phyloP scores from a whole-genome alignment of 2,329 filamentous ascomycete species.

The Leptographium flavum region DNA sequence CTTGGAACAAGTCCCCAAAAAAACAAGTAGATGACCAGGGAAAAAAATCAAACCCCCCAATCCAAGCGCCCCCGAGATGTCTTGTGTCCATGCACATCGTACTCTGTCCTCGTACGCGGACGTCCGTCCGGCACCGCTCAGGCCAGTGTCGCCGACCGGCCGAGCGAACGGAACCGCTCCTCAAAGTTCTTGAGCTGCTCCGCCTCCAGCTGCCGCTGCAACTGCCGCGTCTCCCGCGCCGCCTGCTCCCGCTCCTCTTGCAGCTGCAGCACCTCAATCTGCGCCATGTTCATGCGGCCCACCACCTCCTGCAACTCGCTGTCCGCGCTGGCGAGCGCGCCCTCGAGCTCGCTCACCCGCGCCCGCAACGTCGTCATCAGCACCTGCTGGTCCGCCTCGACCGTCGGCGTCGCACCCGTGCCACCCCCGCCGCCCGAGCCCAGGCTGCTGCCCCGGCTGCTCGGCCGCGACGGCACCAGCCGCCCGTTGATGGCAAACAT shows the following conservation, averaged over 20 bases:
- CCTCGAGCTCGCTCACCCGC: conserved; percentile 74
- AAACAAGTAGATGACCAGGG: no score
- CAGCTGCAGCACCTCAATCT: conserved; percentile 69
- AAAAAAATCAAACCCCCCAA: no score
- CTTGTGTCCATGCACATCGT: no score
- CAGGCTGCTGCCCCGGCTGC: conserved; percentile 26
- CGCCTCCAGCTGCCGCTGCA: conserved; percentile 52
- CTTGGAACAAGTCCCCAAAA: neutral
- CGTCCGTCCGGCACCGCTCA: neutral
- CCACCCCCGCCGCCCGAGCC: neutral
- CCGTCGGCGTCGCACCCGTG: neutral
- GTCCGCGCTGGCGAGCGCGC: conserved; percentile 61
- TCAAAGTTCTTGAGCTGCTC: conserved; percentile 45
- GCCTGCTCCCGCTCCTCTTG: conserved; percentile 65
- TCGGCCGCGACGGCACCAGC: conserved; percentile 11
- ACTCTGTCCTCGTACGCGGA: no score
- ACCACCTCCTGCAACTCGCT: conserved; percentile 75
- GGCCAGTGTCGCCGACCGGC: neutral
- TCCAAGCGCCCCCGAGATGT: no score
- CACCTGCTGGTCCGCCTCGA: conserved; percentile 54
- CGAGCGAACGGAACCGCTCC: conserved; percentile 22
- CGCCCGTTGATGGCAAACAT: conserved; percentile 34
- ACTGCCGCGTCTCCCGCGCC: conserved; percentile 51
- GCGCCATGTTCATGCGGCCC: conserved; percentile 64
- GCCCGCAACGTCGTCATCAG: conserved; percentile 64